Conservation (phyloP, 2,329 filamentous ascomycete species). For the Aspergillus pseudotamarii region DNA sequence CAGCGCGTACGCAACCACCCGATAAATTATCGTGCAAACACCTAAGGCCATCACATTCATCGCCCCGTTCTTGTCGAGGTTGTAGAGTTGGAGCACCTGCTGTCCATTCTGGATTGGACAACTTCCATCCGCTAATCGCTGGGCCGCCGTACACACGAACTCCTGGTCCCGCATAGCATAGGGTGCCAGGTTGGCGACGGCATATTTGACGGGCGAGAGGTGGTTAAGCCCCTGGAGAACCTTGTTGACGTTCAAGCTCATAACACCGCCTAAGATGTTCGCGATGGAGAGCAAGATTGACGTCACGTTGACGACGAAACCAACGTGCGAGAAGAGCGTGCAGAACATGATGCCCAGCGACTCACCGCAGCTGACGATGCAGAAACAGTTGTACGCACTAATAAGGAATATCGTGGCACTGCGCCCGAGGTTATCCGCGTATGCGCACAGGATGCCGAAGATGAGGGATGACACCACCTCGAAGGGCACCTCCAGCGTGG, state of each 20-base stretch:
- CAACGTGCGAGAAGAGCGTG: constrained; percentile 72
- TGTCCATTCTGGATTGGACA: constrained; percentile 69
- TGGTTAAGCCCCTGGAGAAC: constrained; percentile 72
- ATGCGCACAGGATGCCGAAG: constrained; percentile 65
- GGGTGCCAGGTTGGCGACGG: constrained; percentile 66
- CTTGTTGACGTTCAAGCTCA: constrained; percentile 69
- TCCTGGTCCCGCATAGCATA: constrained; percentile 63
- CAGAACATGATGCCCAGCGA: constrained; percentile 79
- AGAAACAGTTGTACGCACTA: constrained; percentile 69
- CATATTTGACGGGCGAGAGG: constrained; percentile 71
- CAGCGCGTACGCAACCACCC: constrained; percentile 54
- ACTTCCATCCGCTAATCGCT: constrained; percentile 60
- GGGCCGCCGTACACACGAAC: constrained; percentile 66
- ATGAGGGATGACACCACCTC: constrained; percentile 67
- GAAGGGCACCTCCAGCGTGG: constrained; percentile 70
- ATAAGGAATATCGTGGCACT: constrained; percentile 69
- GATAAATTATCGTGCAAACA: constrained; percentile 65
- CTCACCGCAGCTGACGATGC: constrained; percentile 74
- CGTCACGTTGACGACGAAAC: constrained; percentile 75
- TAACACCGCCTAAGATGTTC: constrained; percentile 70
- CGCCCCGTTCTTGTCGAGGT: constrained; percentile 63
- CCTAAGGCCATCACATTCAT: constrained; percentile 66
- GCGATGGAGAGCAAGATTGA: constrained; percentile 70
- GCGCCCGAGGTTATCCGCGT: constrained; percentile 67
- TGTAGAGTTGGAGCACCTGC: constrained; percentile 69